Conservation (phyloP, 169 alveolate genomes). For the Theileria orientalis region DNA sequence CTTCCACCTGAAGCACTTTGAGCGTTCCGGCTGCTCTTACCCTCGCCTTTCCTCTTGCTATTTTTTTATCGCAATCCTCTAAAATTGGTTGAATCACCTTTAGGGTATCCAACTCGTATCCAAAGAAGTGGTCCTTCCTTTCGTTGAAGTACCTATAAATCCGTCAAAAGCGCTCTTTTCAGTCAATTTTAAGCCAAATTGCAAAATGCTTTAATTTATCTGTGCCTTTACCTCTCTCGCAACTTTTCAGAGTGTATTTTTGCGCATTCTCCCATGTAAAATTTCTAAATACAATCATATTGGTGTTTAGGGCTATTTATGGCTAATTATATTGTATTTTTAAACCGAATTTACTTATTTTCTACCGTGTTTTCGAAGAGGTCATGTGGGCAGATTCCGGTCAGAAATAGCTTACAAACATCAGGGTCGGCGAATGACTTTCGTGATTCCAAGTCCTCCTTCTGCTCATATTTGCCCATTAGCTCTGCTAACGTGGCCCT, state of each 20-base stretch:
- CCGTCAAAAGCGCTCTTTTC: neutral
- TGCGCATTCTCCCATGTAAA: constrained; percentile 79
- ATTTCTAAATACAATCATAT: constrained; percentile 54
- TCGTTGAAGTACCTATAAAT: constrained; percentile 60
- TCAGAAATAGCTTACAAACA: constrained; percentile 77
- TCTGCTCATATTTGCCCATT: constrained; percentile 81
- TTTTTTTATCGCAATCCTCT: constrained; percentile 76
- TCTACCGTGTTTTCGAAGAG: constrained; percentile 81
- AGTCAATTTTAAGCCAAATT: too few relatives aligned
- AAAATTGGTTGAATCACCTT: constrained; percentile 72
- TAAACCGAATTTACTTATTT: neutral
- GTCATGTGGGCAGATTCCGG: constrained; percentile 84
- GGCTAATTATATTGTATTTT: neutral
- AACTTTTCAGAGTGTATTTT: constrained; percentile 74
- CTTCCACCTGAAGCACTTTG: constrained; percentile 36
- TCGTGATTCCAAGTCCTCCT: constrained; percentile 45
- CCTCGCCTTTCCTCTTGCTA: constrained; percentile 68
- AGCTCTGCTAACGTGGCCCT: constrained; percentile 76
- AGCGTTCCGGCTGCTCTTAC: neutral
- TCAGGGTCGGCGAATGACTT: constrained; percentile 74
- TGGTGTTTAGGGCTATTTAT: neutral
- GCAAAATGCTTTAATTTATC: neutral
- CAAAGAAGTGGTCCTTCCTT: constrained; percentile 56
- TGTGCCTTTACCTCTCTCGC: constrained; percentile 53
- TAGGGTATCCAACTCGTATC: constrained; percentile 74